Conservation (phyloP, 2,329 filamentous ascomycete species). For the Exserohilum rostratum region DNA sequence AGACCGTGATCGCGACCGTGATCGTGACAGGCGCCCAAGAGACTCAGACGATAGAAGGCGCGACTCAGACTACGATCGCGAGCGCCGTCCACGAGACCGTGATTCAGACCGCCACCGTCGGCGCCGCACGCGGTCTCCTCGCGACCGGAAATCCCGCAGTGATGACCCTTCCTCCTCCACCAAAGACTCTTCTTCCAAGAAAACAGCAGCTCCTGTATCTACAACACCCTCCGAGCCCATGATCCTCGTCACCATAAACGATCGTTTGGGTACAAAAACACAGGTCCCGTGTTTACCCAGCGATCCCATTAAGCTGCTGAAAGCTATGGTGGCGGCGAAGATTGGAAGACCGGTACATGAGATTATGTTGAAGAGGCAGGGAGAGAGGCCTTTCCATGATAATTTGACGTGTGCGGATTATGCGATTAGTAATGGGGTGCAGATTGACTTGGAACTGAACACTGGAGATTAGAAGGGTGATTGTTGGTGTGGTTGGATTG, state of each 20-base stretch:
- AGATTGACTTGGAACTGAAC: slow-evolving; percentile 55
- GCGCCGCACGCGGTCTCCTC: not conserved
- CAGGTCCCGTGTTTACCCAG: slow-evolving; percentile 87
- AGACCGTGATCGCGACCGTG: slow-evolving; percentile 17
- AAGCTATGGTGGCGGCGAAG: slow-evolving; percentile 85
- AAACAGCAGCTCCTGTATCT: slow-evolving; percentile 29
- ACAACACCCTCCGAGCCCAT: slow-evolving; percentile 68
- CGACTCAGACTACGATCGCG: not conserved
- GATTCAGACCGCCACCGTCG: slow-evolving; percentile 2
- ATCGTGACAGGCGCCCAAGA: slow-evolving; percentile 27
- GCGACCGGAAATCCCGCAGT: slow-evolving; percentile 4
- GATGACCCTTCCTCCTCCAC: slow-evolving; percentile 15
- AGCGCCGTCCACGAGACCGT: slow-evolving; percentile 2
- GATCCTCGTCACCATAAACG: slow-evolving; percentile 94
- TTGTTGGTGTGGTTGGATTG: not conserved
- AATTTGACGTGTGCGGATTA: slow-evolving; percentile 87
- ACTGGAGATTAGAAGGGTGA: slow-evolving; percentile 37
- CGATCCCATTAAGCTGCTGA: slow-evolving; percentile 85
- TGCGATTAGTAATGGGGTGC: slow-evolving; percentile 88
- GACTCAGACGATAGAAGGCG: slow-evolving; percentile 23
- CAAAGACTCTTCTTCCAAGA: slow-evolving; percentile 6
- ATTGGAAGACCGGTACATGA: slow-evolving; percentile 90
- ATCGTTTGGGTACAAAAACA: slow-evolving; percentile 94
- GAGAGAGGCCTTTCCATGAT: slow-evolving; percentile 93
- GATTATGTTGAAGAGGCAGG: slow-evolving; percentile 89